Evolutionary conservation across 2,329 filamentous ascomycete genomes (phyloP), one percentile per base, ranked within the genome.

Genomic region (Raffaelea deltoideospora): DNA sequence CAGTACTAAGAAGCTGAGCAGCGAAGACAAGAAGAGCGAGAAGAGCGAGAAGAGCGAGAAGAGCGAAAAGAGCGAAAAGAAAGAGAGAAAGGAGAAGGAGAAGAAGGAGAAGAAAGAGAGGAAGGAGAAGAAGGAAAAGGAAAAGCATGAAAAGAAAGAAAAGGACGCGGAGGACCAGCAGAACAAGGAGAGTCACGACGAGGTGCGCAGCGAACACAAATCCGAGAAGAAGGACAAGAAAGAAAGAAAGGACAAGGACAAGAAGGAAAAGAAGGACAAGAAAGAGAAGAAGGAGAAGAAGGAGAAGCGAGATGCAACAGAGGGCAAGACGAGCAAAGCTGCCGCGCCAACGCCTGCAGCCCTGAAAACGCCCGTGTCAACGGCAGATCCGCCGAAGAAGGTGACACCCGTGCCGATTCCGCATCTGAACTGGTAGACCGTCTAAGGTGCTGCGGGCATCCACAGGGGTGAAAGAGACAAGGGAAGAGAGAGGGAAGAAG

Each of bases 391-490:
- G 20, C 23, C 35, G 15, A 42, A 39, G 26, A 47, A 44, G 37
- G 43, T 36, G 24, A 47, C 45, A 24, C 45, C 45, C 1, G 35
- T 47, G 20, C 45, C 45, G 19, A 27, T 40, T 24, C 45, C 45
- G 23, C 39, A 28, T 14, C 20, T 31, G 10, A 37, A 34, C 21
- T n/a, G n/a, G n/a, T n/a, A n/a, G n/a, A n/a, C n/a, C n/a, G n/a
- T n/a, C n/a, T n/a, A n/a, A n/a, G n/a, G n/a, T n/a, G n/a, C n/a
- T n/a, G n/a, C n/a, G n/a, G n/a, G n/a, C n/a, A n/a, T n/a, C n/a
- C n/a, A n/a, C n/a, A 30, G 28, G 15, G 28, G 28, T 7, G 30
- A 31, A 31, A 18, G 30, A 9, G 30, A 18, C 15, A 17, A 10
- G 28, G 14, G n/a, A n/a, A n/a, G n/a, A n/a, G n/a, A n/a, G n/a